Evolutionary conservation across 139 green algal genomes (phyloP).

Genomic region (Picochlorum sp.): DNA sequence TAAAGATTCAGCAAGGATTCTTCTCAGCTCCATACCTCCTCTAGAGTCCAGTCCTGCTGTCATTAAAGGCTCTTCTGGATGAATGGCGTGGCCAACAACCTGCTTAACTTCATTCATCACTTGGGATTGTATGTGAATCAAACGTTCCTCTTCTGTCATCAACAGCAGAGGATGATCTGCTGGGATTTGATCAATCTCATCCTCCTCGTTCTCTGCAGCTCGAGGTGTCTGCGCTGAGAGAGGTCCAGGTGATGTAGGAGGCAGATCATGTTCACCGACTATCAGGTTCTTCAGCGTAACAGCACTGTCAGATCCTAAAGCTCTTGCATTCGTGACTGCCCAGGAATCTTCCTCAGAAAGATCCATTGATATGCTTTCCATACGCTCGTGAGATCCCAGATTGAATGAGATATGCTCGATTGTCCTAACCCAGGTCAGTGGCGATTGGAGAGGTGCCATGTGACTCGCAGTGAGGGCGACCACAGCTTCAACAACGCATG

Average conservation of each 20-base stretch:
- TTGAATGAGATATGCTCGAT: conserved; percentile 25
- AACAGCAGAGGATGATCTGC: conserved; percentile 43
- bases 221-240: neutral
- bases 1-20: conserved; percentile 57
- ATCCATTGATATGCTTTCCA: conserved; percentile 9
- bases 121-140: conserved; percentile 53
- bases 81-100: conserved; percentile 50
- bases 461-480: neutral
- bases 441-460: neutral
- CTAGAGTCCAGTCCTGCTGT: conserved; percentile 55
- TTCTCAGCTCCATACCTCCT: conserved; percentile 72
- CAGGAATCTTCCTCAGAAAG: conserved; percentile 15
- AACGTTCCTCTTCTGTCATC: conserved; percentile 48
- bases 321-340: conserved; percentile 1
- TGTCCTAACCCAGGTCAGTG: conserved; percentile 19
- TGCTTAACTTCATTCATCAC: conserved; percentile 58
- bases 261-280: conserved; percentile 27
- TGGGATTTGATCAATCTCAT: conserved; percentile 5
- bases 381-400: no score
- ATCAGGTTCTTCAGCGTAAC: neutral
- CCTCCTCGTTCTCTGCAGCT: conserved; percentile 2
- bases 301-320: neutral
- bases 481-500: neutral
- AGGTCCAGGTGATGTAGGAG: conserved; percentile 16
- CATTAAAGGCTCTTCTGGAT: conserved; percentile 56